phyloP scores from a whole-genome alignment of 1,284 basidiomycete species.

The Neonothopanus nambi region DNA sequence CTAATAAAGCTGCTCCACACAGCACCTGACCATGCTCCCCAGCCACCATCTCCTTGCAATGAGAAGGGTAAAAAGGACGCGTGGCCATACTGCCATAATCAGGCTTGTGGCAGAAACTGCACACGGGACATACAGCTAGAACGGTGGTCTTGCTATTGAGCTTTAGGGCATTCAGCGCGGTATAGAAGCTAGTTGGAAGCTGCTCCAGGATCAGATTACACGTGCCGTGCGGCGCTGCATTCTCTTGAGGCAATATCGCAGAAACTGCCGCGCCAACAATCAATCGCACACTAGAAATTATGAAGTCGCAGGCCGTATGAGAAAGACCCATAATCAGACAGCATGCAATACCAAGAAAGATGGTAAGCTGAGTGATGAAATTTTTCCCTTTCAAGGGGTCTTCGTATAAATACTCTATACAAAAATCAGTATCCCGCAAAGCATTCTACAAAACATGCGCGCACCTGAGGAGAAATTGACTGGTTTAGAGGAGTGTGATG shows the following conservation, averaged over 20 bases:
- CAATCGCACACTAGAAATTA: slow-evolving; percentile 22
- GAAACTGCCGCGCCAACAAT: slow-evolving; percentile 20
- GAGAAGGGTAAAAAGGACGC: background rate
- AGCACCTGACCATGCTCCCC: slow-evolving; percentile 8
- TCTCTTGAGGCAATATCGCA: background rate
- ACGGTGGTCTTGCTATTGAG: slow-evolving; percentile 21
- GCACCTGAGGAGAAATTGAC: too few relatives aligned
- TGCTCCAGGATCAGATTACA: slow-evolving; percentile 15
- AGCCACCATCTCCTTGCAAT: background rate
- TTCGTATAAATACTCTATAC: too few relatives aligned
- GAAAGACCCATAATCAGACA: slow-evolving; percentile 24
- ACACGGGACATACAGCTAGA: slow-evolving; percentile 20
- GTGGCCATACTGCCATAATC: too few relatives aligned
- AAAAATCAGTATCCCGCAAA: too few relatives aligned
- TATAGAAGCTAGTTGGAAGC: slow-evolving; percentile 18
- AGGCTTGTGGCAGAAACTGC: slow-evolving; percentile 19
- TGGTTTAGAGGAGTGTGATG: too few relatives aligned
- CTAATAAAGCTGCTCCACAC: slow-evolving; percentile 13
- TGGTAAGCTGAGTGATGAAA: slow-evolving; percentile 24
- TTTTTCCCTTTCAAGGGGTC: too few relatives aligned
- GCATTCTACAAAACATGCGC: too few relatives aligned
- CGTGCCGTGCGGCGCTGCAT: background rate
- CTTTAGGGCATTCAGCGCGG: slow-evolving; percentile 23
- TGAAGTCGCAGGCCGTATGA: slow-evolving; percentile 20
- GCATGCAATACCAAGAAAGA: slow-evolving; percentile 24